Conservation (phyloP, 164 flowering plant genomes). For the Buxus sempervirens region DNA sequence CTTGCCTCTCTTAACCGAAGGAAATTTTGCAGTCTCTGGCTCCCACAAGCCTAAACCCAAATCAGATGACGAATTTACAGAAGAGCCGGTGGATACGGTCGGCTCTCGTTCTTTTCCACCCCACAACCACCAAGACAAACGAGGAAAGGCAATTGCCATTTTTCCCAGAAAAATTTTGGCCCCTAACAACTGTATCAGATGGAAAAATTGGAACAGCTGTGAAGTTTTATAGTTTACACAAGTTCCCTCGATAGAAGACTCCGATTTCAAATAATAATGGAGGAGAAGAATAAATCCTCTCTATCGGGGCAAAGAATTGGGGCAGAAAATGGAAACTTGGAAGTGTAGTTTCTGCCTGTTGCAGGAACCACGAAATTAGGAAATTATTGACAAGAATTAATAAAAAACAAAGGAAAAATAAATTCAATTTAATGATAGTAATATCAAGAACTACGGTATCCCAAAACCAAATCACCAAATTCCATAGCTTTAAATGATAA, state of each 20-base stretch:
- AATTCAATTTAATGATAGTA: neutral
- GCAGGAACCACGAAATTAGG: neutral
- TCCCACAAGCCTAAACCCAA: conserved; percentile 33
- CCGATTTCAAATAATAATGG: neutral
- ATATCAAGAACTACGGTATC: neutral
- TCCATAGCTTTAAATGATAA: neutral
- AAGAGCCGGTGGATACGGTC: conserved; percentile 22
- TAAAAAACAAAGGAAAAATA: neutral
- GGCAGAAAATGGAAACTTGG: neutral
- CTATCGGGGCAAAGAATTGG: neutral
- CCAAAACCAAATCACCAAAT: neutral
- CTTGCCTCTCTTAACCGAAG: conserved; percentile 27
- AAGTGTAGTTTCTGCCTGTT: neutral
- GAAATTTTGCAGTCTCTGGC: conserved; percentile 35
- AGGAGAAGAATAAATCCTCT: conserved; percentile 3
- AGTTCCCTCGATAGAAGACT: neutral
- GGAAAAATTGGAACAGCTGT: neutral
- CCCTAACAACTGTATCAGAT: neutral
- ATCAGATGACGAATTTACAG: conserved; percentile 31
- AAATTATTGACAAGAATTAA: too few species aligned
- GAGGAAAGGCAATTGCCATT: conserved; percentile 45
- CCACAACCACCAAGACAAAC: conserved; percentile 51
- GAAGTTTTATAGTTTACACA: neutral
- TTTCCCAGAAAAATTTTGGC: neutral
- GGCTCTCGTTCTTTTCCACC: conserved; percentile 41